Base-by-base conservation (phyloP, 768 basidiomycete species). In the Serpula lacrymans region DNA sequence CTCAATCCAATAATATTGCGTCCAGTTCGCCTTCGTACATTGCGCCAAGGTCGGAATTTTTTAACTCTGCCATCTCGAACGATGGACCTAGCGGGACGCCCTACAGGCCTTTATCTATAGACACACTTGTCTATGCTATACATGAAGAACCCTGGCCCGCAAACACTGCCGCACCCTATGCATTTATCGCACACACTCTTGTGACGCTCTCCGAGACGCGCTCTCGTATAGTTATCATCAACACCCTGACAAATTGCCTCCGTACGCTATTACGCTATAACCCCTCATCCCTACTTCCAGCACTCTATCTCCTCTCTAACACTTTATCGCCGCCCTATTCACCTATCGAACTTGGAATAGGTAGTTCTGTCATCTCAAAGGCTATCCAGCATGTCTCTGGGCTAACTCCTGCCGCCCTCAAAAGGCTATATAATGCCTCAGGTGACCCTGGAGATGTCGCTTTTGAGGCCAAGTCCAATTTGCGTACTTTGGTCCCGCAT, bases 361-460 rank as follows among this genome's bases (percentile, higher is more conserved):
- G 86, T 1, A 66, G 74, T 12, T 81, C 82, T 16, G 69, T 82
- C 37, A 75, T 88, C 39, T 79, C 80, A 1, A 79, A 76, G 43
- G 77, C 83, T 6, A 75, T 88, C n/a, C 82, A 80, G 52, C 73
- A 80, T 45, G 74, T 85, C 23, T 88, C 85, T 12, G 85, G 86
- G 16, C 64, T 86, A 22, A 73, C 76, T 5, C 51, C 71, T 14
- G 59, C 69, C 6, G 73, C 82, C 10, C 71, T 84, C 33, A 80
- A 68, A 59, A 74, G 68, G 41, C 60, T 91, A 11, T 88, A 88
- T 58, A 84, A 81, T 47, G 65, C 74, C 31, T 78, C 70, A 24
- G 93, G 93, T 4, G 93, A 96, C 61, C 75, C 80, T 18, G 93
- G 93, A 0, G 89, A 93, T 55, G 88, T 93, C 6, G 93, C 93